A percentile compares a stretch with the other conserved stretches of the same genome.
Conservation (phyloP, 208 protist species). For the Acanthamoeba royreba region DNA sequence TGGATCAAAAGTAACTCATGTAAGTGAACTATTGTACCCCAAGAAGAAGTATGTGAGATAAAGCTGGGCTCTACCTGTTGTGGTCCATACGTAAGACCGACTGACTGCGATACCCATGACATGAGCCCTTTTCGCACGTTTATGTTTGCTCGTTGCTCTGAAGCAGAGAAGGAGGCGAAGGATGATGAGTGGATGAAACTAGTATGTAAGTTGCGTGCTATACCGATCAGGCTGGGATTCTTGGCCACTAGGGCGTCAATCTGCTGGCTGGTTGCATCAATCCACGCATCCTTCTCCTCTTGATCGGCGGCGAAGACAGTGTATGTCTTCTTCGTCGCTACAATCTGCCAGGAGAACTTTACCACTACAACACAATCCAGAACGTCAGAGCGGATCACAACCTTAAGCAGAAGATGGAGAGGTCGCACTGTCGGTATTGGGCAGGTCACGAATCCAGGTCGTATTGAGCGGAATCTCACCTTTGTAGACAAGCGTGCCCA, state of each 20-base stretch:
- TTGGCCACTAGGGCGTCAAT: conserved; percentile 7
- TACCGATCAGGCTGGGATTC: background rate
- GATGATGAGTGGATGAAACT: background rate
- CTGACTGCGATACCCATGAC: background rate
- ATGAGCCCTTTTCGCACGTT: background rate
- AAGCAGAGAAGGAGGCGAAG: background rate
- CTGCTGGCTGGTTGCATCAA: background rate
- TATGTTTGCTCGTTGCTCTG: background rate
- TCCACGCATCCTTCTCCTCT: background rate
- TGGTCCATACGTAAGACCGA: background rate
- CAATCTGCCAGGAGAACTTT: background rate
- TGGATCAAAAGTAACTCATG: background rate
- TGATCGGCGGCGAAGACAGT: background rate
- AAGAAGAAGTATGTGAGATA: background rate
- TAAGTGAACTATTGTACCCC: background rate
- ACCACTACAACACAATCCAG: background rate
- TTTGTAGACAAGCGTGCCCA: conserved; percentile 19
- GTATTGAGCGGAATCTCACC: background rate
- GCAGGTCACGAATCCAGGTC: conserved; percentile 3
- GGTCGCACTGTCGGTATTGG: background rate
- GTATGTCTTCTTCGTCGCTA: conserved; percentile 11
- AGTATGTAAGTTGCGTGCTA: background rate
- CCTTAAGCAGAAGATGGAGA: background rate
- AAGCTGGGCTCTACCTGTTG: background rate
- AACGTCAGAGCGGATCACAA: background rate